These are phyloP conservation scores for Cladosporium halotolerans DNA, from an alignment of 2,329 filamentous ascomycete genomes.

Conservation along the genomic window DNA sequence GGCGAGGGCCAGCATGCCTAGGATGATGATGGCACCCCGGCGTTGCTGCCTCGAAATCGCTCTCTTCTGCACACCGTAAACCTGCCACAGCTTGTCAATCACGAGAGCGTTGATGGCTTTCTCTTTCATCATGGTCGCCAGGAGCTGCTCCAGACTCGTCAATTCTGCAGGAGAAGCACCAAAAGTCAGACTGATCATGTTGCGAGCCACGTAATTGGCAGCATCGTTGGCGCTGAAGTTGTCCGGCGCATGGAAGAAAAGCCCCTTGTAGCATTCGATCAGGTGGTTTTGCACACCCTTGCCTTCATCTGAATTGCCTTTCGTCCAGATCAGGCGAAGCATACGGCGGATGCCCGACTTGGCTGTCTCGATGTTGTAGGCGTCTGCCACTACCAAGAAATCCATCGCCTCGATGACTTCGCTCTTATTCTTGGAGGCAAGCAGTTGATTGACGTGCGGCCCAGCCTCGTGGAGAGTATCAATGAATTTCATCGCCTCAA, in stretches of 20 bases:
- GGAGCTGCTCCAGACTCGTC: conserved; percentile 87
- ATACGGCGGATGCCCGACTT: conserved; percentile 89
- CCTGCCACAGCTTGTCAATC: conserved; percentile 90
- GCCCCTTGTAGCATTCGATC: conserved; percentile 90
- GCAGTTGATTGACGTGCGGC: conserved; percentile 71
- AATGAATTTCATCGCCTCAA: conserved; percentile 90
- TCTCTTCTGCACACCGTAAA: conserved; percentile 88
- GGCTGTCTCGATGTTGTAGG: conserved; percentile 91
- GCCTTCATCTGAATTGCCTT: conserved; percentile 97
- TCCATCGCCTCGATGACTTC: conserved; percentile 99
- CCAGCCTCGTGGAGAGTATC: conserved; percentile 82
- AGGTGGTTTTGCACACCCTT: conserved; percentile 96
- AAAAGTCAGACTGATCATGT: conserved; percentile 98
- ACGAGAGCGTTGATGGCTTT: conserved; percentile 81
- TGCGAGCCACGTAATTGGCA: conserved; percentile 90
- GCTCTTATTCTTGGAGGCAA: conserved; percentile 94
- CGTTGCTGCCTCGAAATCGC: conserved; percentile 90
- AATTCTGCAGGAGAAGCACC: conserved; percentile 90
- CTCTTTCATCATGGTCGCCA: conserved; percentile 96
- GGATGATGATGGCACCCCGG: conserved; percentile 86
- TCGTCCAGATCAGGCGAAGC: conserved; percentile 97
- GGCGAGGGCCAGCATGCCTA: conserved; percentile 93
- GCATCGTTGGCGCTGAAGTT: conserved; percentile 82
- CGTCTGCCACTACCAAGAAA: conserved; percentile 91
- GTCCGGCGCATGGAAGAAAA: conserved; percentile 94